Evolutionary conservation across 106 monocot species (phyloP).

Genomic region (Dendrobium nobile): DNA sequence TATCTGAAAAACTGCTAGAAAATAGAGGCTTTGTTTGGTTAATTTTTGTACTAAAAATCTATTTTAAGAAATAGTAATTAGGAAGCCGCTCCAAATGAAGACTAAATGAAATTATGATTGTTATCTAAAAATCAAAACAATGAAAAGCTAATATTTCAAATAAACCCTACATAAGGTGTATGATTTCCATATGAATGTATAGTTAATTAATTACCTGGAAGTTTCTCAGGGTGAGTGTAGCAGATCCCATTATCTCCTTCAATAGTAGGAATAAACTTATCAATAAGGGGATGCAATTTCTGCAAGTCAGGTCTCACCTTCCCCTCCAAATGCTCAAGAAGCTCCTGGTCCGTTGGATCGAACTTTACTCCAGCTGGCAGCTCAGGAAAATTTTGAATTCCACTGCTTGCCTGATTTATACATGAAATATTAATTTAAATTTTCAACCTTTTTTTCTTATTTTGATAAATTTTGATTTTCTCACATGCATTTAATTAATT

Average conservation of each 20-base stretch:
- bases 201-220: slow-evolving; percentile 44
- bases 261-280: slow-evolving; percentile 84
- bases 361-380: slow-evolving; percentile 88
- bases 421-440: neutral
- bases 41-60: too few relatives aligned
- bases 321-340: slow-evolving; percentile 78
- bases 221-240: slow-evolving; percentile 91
- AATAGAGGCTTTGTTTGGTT: too few relatives aligned
- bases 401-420: slow-evolving; percentile 18
- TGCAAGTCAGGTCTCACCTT: slow-evolving; percentile 42
- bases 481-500: neutral
- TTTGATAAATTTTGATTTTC: slow-evolving; percentile 1
- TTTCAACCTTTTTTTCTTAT: too few relatives aligned
- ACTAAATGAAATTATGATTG: too few relatives aligned
- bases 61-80: too few relatives aligned
- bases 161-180: too few relatives aligned
- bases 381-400: slow-evolving; percentile 47
- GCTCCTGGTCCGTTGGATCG: slow-evolving; percentile 83
- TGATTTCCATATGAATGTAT: too few relatives aligned
- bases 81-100: too few relatives aligned
- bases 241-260: slow-evolving; percentile 95
- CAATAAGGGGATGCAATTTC: slow-evolving; percentile 72
- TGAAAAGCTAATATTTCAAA: too few relatives aligned
- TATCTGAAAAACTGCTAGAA: too few relatives aligned
- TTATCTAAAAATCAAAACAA: too few relatives aligned